These are phyloP conservation scores for Rosa hybrid DNA, from an alignment of 331 rosid species.

Conservation along the genomic window DNA sequence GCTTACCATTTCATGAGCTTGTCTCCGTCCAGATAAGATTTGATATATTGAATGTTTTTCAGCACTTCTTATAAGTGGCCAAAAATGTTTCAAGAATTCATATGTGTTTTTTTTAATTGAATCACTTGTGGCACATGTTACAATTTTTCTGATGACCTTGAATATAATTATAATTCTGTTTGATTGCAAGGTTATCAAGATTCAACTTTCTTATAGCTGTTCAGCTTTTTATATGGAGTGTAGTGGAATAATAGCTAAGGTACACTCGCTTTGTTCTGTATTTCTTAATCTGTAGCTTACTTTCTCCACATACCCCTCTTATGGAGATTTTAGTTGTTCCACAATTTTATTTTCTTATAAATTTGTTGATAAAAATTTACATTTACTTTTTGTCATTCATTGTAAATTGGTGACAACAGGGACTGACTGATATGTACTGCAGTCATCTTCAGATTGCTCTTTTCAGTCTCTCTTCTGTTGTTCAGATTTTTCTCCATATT, in stretches of 20 bases:
- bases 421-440: too few relatives aligned
- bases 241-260: not conserved
- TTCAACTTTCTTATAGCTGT: not conserved
- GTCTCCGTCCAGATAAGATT: too few relatives aligned
- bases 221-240: not conserved
- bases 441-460: too few relatives aligned
- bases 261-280: not conserved
- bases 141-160: too few relatives aligned
- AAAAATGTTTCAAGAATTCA: too few relatives aligned
- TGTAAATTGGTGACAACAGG: too few relatives aligned
- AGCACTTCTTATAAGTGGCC: too few relatives aligned
- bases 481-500: not conserved
- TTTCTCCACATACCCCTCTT: too few relatives aligned
- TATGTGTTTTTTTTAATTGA: too few relatives aligned
- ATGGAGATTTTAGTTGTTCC: not conserved
- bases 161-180: not conserved
- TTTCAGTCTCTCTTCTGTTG: not conserved
- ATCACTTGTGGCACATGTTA: too few relatives aligned
- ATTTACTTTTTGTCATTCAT: not conserved
- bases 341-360: not conserved
- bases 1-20: too few relatives aligned
- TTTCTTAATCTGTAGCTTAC: not conserved
- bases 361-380: not conserved
- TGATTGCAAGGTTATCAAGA: not conserved
- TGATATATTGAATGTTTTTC: not conserved